Conservation (phyloP, 2,329 filamentous ascomycete genomes). For the Coniochaeta hoffmannii region DNA sequence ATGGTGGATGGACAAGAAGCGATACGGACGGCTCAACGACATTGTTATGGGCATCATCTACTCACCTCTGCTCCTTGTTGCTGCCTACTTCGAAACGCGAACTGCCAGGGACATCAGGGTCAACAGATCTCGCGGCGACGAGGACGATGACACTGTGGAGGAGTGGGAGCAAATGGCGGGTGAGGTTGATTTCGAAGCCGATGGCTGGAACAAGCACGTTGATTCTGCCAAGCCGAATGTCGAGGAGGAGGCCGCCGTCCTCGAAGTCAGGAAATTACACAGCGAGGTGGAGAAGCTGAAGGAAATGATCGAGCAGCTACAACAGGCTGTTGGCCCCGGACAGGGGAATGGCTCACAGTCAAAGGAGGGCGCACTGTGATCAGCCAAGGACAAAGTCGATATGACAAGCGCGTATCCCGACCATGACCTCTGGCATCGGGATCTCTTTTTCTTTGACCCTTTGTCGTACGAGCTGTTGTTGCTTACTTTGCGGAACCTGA, state of each 20-base stretch:
- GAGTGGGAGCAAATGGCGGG: constrained; percentile 84
- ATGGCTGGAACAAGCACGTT: constrained; percentile 81
- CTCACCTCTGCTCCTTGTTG: constrained; percentile 71
- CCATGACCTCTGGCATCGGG: no score
- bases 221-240: constrained; percentile 72
- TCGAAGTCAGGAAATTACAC: constrained; percentile 57
- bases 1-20: constrained; percentile 80
- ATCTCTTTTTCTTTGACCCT: no score
- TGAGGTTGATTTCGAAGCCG: constrained; percentile 70
- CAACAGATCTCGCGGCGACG: constrained; percentile 74
- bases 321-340: constrained; percentile 9
- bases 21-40: constrained; percentile 80
- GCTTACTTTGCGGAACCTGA: no score
- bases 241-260: constrained; percentile 66
- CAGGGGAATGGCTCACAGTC: background rate
- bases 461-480: no score
- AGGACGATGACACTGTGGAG: constrained; percentile 80
- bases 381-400: no score
- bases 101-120: constrained; percentile 58
- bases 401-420: no score
- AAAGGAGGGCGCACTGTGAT: background rate
- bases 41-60: constrained; percentile 82
- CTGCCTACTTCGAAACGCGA: constrained; percentile 63
- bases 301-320: constrained; percentile 29
- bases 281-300: constrained; percentile 53